Base-by-base conservation (phyloP, 768 basidiomycete species). In the Royoungia palumana region DNA sequence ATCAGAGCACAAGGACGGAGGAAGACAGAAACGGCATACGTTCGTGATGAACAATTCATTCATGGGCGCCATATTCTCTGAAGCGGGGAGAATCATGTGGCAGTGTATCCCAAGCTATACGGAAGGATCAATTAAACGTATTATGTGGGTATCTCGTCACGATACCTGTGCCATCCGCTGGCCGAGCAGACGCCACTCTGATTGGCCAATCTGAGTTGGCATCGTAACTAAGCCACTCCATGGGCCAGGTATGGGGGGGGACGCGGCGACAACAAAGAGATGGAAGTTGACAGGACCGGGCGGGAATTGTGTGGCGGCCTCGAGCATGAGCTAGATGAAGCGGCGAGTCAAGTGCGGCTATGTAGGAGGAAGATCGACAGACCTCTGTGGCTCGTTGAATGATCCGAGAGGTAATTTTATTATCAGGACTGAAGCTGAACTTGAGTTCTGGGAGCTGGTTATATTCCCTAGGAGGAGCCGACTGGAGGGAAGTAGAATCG, bases 221-320 rank as follows among this genome's bases (percentile, higher is more conserved):
- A 51, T 66, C 57, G 59, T 61, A 38, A 49, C 46, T 28, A 59
- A 54, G 44, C 47, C 55, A 16, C 49, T 45, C 61, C 63, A 60
- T 24, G 56, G 56, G 60, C 49, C 70, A 19, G 68, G 68, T 5
- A 63, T 54, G 10, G 79, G 78, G 2, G 72, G 44, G 20, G 77
- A 76, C 35, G 75, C 78, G 22, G 80, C 80, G 12, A 82, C 72
- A 47, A 83, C 69, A 47, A 83, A 70, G 24, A 83, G 69, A 60
- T 84, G 80, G 5, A 74, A 69, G 37, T 68, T 70, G 43, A 70
- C 62, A 9, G 69, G 64, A 38, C 57, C 63, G 47, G 45, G 69
- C 54, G 51, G 63, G 47, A 63, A 67, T 41, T 61, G 62, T 4
- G 50, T 49, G 24, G 70, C 66, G 6, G 60, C 56, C 44, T 66